Conservation (phyloP, 352 stramenopile species). For the Pythium folliculosum region DNA sequence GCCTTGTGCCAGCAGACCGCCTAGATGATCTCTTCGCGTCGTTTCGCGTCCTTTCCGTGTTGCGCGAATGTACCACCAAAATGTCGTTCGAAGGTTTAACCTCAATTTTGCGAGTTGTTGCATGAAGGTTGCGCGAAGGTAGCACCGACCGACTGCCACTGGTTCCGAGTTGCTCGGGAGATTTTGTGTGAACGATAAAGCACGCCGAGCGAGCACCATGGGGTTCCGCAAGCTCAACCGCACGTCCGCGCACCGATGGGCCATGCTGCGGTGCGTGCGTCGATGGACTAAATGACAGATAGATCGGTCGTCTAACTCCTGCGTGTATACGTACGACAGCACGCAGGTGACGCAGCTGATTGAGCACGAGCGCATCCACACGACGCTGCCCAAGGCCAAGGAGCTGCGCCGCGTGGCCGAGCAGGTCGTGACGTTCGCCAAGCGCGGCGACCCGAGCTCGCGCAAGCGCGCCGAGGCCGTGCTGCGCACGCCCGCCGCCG, state of each 20-base stretch:
- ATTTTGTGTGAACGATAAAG: conserved; percentile 9
- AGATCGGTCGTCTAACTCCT: too few species aligned
- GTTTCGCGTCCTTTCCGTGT: conserved; percentile 23
- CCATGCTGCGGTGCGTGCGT: conserved; percentile 94
- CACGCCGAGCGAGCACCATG: conserved; percentile 72
- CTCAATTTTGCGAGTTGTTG: background rate
- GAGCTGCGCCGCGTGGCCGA: conserved; percentile 94
- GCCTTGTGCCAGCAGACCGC: too few species aligned
- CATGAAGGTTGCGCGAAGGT: conserved; percentile 32
- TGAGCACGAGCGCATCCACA: conserved; percentile 97
- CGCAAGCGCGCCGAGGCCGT: conserved; percentile 83
- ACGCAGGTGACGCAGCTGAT: conserved; percentile 98
- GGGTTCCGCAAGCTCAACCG: conserved; percentile 92
- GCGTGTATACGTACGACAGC: too few species aligned
- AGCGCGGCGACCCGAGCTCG: conserved; percentile 86
- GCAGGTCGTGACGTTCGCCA: conserved; percentile 94
- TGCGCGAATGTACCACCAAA: conserved; percentile 8
- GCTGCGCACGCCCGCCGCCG: conserved; percentile 85
- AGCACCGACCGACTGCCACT: conserved; percentile 19
- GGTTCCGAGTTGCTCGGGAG: conserved; percentile 16
- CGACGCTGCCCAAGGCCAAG: conserved; percentile 96
- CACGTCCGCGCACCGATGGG: conserved; percentile 93
- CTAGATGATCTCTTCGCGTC: conserved; percentile 13
- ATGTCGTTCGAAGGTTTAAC: conserved; percentile 24
- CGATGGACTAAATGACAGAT: too few species aligned